phyloP scores from a whole-genome alignment of 106 monocot species.

The Dactylorhiza incarnata region DNA sequence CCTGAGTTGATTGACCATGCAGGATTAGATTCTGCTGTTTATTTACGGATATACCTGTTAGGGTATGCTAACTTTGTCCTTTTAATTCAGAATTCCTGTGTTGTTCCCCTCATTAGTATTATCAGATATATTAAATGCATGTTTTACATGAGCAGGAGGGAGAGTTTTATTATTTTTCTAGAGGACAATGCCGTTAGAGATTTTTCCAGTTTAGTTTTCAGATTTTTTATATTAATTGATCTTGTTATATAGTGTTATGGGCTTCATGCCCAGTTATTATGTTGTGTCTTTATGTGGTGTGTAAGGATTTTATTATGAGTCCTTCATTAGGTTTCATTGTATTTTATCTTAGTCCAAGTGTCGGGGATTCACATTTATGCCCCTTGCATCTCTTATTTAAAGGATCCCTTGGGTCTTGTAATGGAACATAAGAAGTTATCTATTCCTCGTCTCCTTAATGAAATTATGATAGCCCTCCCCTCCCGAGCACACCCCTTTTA shows the following conservation, averaged over 20 bases:
- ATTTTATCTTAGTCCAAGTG: too few relatives aligned
- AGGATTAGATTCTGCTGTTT: slow-evolving; percentile 95
- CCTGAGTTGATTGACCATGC: slow-evolving; percentile 96
- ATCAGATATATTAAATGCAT: neutral
- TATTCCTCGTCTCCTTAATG: too few relatives aligned
- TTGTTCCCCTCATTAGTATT: neutral
- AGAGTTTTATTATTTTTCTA: neutral
- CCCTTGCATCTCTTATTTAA: too few relatives aligned
- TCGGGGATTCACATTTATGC: too few relatives aligned
- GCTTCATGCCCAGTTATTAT: neutral
- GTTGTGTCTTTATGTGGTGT: too few relatives aligned
- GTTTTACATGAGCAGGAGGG: neutral
- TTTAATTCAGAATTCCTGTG: neutral
- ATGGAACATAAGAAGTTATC: too few relatives aligned
- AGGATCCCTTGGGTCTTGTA: too few relatives aligned
- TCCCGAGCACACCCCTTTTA: too few relatives aligned
- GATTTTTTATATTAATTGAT: neutral
- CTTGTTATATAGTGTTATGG: neutral
- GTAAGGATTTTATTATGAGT: neutral
- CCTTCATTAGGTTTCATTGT: neutral
- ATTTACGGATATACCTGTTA: slow-evolving; percentile 65
- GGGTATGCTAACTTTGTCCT: slow-evolving; percentile 30
- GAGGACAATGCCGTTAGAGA: too few relatives aligned
- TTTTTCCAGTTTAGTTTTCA: neutral
- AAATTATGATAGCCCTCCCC: too few relatives aligned